phyloP scores from a whole-genome alignment of 116 monocot species.

The Cymodocea nodosa region DNA sequence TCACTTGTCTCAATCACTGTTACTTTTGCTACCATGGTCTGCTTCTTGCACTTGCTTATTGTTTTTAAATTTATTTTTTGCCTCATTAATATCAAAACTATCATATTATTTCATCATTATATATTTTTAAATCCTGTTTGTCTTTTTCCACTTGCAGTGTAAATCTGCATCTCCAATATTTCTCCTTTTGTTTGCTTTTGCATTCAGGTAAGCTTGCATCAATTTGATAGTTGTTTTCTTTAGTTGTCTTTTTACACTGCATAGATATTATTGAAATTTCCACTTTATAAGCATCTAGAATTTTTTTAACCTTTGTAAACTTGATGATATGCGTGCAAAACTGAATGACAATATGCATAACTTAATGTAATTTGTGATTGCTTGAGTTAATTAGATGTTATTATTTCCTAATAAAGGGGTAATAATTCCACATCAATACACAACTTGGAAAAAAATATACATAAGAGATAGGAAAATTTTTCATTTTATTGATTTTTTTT shows the following conservation, averaged over 20 bases:
- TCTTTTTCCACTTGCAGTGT: constrained; percentile 47
- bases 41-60: constrained; percentile 2
- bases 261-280: no score
- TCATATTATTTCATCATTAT: neutral
- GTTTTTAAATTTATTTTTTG: neutral
- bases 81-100: neutral
- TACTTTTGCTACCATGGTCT: constrained; percentile 96
- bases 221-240: neutral
- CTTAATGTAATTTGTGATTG: no score
- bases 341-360: no score
- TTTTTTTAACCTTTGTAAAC: no score
- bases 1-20: constrained; percentile 96
- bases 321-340: no score
- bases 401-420: no score
- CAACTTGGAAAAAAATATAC: no score
- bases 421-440: no score
- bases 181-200: constrained; percentile 90
- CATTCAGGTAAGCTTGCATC: constrained; percentile 52
- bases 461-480: no score
- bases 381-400: no score
- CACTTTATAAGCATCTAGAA: no score
- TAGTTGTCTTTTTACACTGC: neutral
- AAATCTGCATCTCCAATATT: constrained; percentile 96
- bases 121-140: neutral
- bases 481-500: no score